These are phyloP conservation scores for Zangia roseola DNA, from an alignment of 768 basidiomycete genomes.

Conservation along the genomic window DNA sequence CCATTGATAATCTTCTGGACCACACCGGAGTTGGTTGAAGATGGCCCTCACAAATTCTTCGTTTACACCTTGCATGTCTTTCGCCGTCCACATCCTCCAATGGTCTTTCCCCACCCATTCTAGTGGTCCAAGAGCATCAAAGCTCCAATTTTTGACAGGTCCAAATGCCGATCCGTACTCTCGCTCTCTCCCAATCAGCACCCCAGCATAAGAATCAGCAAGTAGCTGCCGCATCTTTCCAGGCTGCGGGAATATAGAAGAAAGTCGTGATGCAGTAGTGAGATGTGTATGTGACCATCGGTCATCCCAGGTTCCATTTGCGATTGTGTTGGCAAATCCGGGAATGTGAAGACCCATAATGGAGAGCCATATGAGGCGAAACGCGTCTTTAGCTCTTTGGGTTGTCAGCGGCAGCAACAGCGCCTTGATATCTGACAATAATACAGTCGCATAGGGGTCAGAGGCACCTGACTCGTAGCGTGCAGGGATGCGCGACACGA, in stretches of 20 bases:
- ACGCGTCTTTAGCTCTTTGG: constrained; percentile 46
- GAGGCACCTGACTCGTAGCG: constrained; percentile 49
- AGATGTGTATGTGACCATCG: constrained; percentile 60
- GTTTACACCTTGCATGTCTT: constrained; percentile 54
- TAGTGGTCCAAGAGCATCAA: constrained; percentile 51
- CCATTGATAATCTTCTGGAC: constrained; percentile 57
- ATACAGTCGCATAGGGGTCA: constrained; percentile 72
- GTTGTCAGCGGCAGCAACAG: constrained; percentile 50
- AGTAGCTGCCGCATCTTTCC: constrained; percentile 33
- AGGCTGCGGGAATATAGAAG: constrained; percentile 50
- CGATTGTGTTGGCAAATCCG: constrained; percentile 50
- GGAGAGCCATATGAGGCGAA: constrained; percentile 71
- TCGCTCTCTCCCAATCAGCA: constrained; percentile 63
- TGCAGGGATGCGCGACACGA: constrained; percentile 42
- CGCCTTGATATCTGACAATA: constrained; percentile 70
- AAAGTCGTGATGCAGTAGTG: constrained; percentile 42
- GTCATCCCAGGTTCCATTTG: constrained; percentile 56
- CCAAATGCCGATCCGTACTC: constrained; percentile 62
- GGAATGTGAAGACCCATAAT: constrained; percentile 72
- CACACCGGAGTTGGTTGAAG: constrained; percentile 55
- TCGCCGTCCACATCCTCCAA: constrained; percentile 43
- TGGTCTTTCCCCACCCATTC: constrained; percentile 40
- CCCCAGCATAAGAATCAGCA: constrained; percentile 64
- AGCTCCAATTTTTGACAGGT: constrained; percentile 66
- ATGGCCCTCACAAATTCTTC: constrained; percentile 50